A percentile compares a stretch with the other conserved stretches of the same genome.
Conservation (phyloP, 495 filamentous ascomycete species). For the Eremomyces bilateralis region DNA sequence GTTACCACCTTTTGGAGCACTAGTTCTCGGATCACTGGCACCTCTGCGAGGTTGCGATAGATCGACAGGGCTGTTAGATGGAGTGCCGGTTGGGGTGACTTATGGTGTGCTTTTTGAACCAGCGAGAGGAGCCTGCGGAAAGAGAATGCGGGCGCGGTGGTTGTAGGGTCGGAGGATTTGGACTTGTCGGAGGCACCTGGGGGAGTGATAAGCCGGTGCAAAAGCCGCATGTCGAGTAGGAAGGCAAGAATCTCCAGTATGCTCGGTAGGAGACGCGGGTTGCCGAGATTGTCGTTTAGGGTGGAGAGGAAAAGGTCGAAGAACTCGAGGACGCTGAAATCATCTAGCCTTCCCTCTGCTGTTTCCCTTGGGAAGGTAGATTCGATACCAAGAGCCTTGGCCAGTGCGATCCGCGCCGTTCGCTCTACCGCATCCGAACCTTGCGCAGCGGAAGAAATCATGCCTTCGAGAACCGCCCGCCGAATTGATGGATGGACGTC, state of each 20-base stretch:
- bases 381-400: conserved; percentile 14
- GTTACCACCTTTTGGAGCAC: conserved; percentile 32
- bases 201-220: conserved; percentile 18
- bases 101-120: conserved; percentile 60
- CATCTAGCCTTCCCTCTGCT: no score
- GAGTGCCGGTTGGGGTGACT: conserved; percentile 54
- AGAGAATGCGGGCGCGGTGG: conserved; percentile 12
- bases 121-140: conserved; percentile 40
- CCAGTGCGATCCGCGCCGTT: conserved; percentile 47
- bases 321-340: conserved; percentile 16
- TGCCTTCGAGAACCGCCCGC: conserved; percentile 41
- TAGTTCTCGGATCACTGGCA: conserved; percentile 21
- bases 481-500: conserved; percentile 14
- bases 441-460: conserved; percentile 59
- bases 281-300: conserved; percentile 24
- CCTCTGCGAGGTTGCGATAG: conserved; percentile 41
- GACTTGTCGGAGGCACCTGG: conserved; percentile 2
- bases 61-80: conserved; percentile 55
- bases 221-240: conserved; percentile 36
- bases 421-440: conserved; percentile 67
- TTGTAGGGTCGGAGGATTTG: not conserved
- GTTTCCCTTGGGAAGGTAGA: conserved; percentile 23
- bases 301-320: conserved; percentile 23
- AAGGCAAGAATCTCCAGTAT: conserved; percentile 55
- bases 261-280: conserved; percentile 55